phyloP scores from a whole-genome alignment of 2,329 filamentous ascomycete species.

The Aspergillus chevalieri region DNA sequence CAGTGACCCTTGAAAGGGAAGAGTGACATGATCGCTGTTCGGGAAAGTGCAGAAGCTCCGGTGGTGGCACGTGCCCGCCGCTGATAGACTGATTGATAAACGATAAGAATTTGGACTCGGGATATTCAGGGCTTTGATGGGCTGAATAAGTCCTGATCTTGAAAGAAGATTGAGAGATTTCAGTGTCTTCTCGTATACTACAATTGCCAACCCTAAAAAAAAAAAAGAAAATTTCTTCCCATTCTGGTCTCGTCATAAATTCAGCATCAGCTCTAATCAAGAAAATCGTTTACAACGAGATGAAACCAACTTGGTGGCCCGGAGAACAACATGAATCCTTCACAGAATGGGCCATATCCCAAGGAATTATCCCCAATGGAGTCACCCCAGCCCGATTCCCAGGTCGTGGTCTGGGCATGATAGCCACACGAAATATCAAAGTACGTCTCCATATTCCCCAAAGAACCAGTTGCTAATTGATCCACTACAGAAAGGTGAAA shows the following conservation, averaged over 20 bases:
- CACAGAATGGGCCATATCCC: conserved; percentile 59
- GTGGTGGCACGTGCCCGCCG: conserved; percentile 3
- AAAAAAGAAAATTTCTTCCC: too few relatives aligned
- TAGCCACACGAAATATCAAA: conserved; percentile 61
- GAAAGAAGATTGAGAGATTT: neutral
- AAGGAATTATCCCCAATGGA: conserved; percentile 62
- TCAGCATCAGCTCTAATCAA: too few relatives aligned
- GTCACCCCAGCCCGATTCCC: conserved; percentile 62
- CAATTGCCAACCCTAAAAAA: neutral
- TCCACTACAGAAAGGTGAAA: conserved; percentile 48
- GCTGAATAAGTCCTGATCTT: neutral
- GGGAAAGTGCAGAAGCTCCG: conserved; percentile 7
- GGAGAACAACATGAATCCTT: conserved; percentile 48
- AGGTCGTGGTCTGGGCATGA: conserved; percentile 70
- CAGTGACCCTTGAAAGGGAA: conserved; percentile 6
- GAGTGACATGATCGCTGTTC: conserved; percentile 12
- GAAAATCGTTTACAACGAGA: conserved; percentile 4
- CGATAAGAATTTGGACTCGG: conserved; percentile 9
- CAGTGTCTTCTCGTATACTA: neutral
- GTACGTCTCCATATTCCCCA: conserved; percentile 37
- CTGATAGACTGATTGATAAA: conserved; percentile 13
- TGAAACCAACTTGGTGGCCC: conserved; percentile 26
- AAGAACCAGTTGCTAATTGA: neutral
- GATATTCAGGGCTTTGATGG: too few relatives aligned
- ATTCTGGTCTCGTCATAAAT: neutral